Base-by-base conservation (phyloP, 164 flowering plant genomes). In the Stephania japonica region DNA sequence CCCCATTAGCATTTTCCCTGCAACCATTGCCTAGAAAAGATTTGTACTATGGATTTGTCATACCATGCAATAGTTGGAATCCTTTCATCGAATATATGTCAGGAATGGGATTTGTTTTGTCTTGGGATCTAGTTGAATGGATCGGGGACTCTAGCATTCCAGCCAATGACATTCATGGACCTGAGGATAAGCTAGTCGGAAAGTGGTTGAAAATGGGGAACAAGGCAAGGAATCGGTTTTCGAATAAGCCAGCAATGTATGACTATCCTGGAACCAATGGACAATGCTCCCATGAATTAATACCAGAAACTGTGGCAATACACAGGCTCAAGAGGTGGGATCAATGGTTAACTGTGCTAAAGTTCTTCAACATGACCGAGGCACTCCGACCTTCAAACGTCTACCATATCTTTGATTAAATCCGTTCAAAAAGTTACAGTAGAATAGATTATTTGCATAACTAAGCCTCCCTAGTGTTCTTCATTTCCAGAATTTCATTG, bases 41-140 rank as follows among this genome's bases (percentile, higher is more conserved):
- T 73, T 44, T 87, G 82, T 88, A 88, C 70, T 89, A 87, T 25
- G 91, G 91, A 5, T 89, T 83, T 63, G 90, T 85, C 3, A 82
- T 87, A 19, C 91, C 93, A 2, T 89, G 93, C 71, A 16, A 76
- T 4, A 86, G 84, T 78, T 80, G 73, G 80, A 80, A 87, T 66
- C 90, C 91, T 1, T 84, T 66, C 43, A 78, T 75, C n/a, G 84
- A 79, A 1, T 89, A 89, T 79, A 89, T 88, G 91, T 89, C 91
- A 1, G 91, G 91, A 2, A 89, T 89, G 90, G 90, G 91, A 27
- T 89, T 83, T 70, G 0, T 84, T 50, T 66, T 89, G 56, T 87
- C 90, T 1, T 89, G 93, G 91, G 91, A 89, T 42, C 67, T 89
- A 0, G 86, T 83, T 4, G 86, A 83, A 63, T 89, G 90, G 91